Percentiles rank a stretch among this genome's conserved stretches.
Evolutionary conservation across 2,329 filamentous ascomycete genomes (phyloP).

Genomic region (Aspergillus oerlinghausenensis): DNA sequence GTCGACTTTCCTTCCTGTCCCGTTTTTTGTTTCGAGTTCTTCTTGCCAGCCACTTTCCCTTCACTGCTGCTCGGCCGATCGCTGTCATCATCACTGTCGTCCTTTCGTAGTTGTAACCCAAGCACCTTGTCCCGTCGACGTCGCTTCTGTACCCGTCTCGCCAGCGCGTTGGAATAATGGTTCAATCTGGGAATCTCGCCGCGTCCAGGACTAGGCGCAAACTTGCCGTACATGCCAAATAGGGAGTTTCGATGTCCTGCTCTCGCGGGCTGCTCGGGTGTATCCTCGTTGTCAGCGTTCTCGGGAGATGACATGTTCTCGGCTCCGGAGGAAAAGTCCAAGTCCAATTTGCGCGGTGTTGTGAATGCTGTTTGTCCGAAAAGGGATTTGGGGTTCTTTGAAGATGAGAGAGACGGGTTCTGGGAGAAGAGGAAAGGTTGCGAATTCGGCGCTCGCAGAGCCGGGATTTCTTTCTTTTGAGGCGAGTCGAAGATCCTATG

Average conservation of each 20-base stretch:
- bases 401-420: conserved; percentile 24
- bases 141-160: conserved; percentile 45
- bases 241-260: conserved; percentile 36
- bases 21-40: conserved; percentile 11
- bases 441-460: conserved; percentile 46
- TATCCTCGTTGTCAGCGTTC: conserved; percentile 45
- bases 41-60: conserved; percentile 29
- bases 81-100: conserved; percentile 39
- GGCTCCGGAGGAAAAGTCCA: conserved; percentile 46
- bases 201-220: conserved; percentile 53
- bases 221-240: conserved; percentile 40
- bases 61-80: conserved; percentile 37
- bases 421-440: conserved; percentile 49
- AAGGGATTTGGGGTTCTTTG: conserved; percentile 27
- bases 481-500: conserved; percentile 44
- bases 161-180: conserved; percentile 44
- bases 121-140: conserved; percentile 45
- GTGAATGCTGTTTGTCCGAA: conserved; percentile 44
- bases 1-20: conserved; percentile 16
- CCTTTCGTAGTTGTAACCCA: conserved; percentile 37
- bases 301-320: conserved; percentile 45
- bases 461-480: conserved; percentile 44
- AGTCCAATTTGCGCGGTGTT: conserved; percentile 46
- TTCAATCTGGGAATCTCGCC: conserved; percentile 58
- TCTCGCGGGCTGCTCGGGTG: conserved; percentile 38